Evolutionary conservation across 2,329 filamentous ascomycete genomes (phyloP), one percentile per base, ranked within the genome.

Genomic region (Colletotrichum gloeosporioides): DNA sequence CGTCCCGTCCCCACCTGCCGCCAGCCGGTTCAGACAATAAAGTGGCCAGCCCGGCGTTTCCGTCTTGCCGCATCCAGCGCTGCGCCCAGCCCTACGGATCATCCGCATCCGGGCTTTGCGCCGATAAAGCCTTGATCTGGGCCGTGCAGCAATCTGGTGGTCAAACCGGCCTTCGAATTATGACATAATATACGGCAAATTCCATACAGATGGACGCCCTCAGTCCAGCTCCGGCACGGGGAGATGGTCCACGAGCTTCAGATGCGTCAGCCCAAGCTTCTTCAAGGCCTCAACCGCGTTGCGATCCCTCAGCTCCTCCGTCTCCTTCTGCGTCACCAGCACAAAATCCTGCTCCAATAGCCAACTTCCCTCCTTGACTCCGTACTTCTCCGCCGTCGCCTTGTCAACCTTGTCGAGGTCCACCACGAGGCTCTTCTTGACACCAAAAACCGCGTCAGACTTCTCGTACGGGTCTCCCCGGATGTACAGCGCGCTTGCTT

Each of bases 361-460:
- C 82, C 91, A 91, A 27, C 87, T 90, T 10, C 91, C 94, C 79
- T 93, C 91, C 36, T 90, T 83, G 8, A 95, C 91, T 18, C 87
- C 89, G 81, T 96, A 94, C 80, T 91, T 87, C 78, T 88, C 84
- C 0, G 93, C 91, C 73, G 89, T 89, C 61, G 88, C 88, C 39
- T 82, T 88, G 84, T 85, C 87, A 66, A 79, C 91, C 87, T 80
- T 89, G 85, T 77, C 88, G 79, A 85, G 86, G 78, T 95, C 93
- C 16, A 95, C 89, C n/a, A 95, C 86, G 15, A 98, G 87, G 32
- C 93, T 95, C 82, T 95, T 89, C 84, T 98, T 98, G 73, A 98
- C 95, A 25, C 95, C 95, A 80, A 98, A 98, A 2, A 98, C 95
- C 0, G 95, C 94, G 81, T 98, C 95, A 0, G 93, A 95, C 1